These are phyloP conservation scores for Cryphonectria naterciae DNA, from an alignment of 2,329 filamentous ascomycete genomes.

Conservation along the genomic window DNA sequence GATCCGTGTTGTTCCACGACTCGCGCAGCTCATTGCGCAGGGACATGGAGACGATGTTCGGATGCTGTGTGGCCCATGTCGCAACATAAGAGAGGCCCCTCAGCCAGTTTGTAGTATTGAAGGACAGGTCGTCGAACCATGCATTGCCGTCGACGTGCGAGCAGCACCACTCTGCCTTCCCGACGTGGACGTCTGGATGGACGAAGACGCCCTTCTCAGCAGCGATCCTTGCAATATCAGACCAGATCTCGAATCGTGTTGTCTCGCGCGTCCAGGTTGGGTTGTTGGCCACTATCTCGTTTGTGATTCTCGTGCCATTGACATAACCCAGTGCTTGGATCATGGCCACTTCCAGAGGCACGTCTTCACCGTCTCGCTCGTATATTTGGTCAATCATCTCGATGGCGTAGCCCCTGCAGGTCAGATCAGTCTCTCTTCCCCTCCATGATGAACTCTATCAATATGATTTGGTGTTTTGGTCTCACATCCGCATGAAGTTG, in stretches of 20 bases:
- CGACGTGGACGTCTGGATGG: slow-evolving; percentile 47
- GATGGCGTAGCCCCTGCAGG: slow-evolving; percentile 51
- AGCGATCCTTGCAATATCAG: slow-evolving; percentile 41
- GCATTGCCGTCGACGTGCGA: slow-evolving; percentile 53
- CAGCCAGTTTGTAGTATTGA: slow-evolving; percentile 57
- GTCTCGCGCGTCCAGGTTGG: slow-evolving; percentile 52
- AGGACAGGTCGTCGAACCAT: slow-evolving; percentile 61
- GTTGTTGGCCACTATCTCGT: slow-evolving; percentile 53
- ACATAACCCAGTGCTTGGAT: slow-evolving; percentile 46
- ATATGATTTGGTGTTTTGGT: background rate
- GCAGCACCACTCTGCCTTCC: slow-evolving; percentile 51
- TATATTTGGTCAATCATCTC: slow-evolving; percentile 58
- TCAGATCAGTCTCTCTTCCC: background rate
- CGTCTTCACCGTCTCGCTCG: slow-evolving; percentile 44
- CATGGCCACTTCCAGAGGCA: slow-evolving; percentile 44
- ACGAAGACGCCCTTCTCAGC: slow-evolving; percentile 42
- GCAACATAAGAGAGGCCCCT: slow-evolving; percentile 58
- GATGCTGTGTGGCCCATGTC: slow-evolving; percentile 46
- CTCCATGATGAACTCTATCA: background rate
- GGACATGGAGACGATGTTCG: slow-evolving; percentile 45
- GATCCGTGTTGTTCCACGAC: slow-evolving; percentile 40
- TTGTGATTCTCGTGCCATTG: slow-evolving; percentile 53
- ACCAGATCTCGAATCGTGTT: slow-evolving; percentile 50
- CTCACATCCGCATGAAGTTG: slow-evolving; percentile 57
- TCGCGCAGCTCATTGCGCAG: slow-evolving; percentile 48